Percentiles rank a stretch among this genome's conserved stretches.
Evolutionary conservation across 305 asterid genomes (phyloP).

Genomic region (Stenogyne calaminthoides): DNA sequence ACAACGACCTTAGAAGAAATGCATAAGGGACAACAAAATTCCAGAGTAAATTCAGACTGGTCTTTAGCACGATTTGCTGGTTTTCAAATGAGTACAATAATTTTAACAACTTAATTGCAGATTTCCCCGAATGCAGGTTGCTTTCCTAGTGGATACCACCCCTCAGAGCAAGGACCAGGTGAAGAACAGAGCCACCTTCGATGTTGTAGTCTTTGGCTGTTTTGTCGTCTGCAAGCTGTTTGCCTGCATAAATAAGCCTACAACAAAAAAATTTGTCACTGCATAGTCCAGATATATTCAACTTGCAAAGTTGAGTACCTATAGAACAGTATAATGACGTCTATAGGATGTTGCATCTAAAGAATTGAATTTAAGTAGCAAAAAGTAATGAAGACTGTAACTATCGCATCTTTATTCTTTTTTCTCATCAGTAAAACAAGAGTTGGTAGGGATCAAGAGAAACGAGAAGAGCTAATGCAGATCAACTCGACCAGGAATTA

Average conservation of each 20-base stretch:
- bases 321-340: neutral
- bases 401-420: neutral
- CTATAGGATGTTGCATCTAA: neutral
- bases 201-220: constrained; percentile 88
- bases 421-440: neutral
- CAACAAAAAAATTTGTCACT: neutral
- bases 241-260: constrained; percentile 90
- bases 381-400: neutral
- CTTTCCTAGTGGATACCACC: constrained; percentile 52
- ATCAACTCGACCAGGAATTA: neutral
- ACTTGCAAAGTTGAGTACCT: neutral
- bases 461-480: neutral
- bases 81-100: constrained; percentile 12
- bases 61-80: constrained; percentile 10
- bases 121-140: constrained; percentile 2
- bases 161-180: constrained; percentile 82
- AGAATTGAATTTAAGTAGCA: neutral
- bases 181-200: constrained; percentile 95
- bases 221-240: constrained; percentile 87
- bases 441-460: neutral
- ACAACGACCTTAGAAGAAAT: neutral
- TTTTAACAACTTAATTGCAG: constrained; percentile 20
- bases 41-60: constrained; percentile 9
- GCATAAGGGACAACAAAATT: neutral
- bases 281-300: neutral